Evolutionary conservation across 352 stramenopile genomes (phyloP).

Genomic region (Thalassiosira hispida): DNA sequence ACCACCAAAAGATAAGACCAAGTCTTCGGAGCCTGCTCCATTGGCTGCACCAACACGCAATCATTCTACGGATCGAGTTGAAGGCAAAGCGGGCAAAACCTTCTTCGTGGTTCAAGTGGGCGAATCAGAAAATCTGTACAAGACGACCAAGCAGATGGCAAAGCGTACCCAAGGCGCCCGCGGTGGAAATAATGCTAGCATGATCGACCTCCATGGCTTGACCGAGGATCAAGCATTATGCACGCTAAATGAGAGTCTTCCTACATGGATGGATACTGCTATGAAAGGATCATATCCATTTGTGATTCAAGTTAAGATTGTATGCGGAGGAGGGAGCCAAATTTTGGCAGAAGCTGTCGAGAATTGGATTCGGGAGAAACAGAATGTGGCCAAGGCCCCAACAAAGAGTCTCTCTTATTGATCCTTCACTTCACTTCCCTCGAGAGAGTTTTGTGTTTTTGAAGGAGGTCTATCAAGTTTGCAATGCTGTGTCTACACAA

Average conservation of each 20-base stretch:
- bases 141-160: not conserved
- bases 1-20: not conserved
- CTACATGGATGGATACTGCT: constrained; percentile 1
- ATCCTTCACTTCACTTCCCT: too few species aligned
- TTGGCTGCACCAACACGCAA: too few species aligned
- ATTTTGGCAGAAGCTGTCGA: not conserved
- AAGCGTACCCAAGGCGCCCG: not conserved
- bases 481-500: too few species aligned
- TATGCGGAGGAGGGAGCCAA: constrained; percentile 4
- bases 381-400: not conserved
- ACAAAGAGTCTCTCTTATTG: too few species aligned
- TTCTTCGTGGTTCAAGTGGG: constrained; percentile 1
- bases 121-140: constrained; percentile 5
- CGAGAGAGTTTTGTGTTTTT: too few species aligned
- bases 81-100: not conserved
- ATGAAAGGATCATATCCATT: constrained; percentile 7
- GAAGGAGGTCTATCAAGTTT: too few species aligned
- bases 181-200: not conserved
- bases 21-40: too few species aligned
- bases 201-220: constrained; percentile 1
- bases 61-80: too few species aligned
- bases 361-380: not conserved
- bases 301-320: constrained; percentile 2
- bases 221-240: not conserved
- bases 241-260: not conserved